A percentile compares a stretch with the other conserved stretches of the same genome.
phyloP scores from a whole-genome alignment of 2,329 filamentous ascomycete species.

The Calonectria montana region DNA sequence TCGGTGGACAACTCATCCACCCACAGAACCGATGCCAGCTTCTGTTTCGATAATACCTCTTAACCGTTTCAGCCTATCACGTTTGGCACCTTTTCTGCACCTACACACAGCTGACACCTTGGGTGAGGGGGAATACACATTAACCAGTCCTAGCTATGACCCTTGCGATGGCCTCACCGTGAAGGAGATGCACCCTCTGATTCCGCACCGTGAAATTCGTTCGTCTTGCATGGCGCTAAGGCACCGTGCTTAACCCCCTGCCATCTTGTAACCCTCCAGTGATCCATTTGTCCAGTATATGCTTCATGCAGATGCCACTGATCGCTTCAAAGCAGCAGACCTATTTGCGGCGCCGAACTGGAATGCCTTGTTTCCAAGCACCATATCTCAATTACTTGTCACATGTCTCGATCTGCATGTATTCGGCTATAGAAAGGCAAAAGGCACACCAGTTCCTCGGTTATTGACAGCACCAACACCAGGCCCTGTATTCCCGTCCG shows the following conservation, averaged over 20 bases:
- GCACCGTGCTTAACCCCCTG: neutral
- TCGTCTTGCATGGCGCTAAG: neutral
- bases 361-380: neutral
- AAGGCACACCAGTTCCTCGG: neutral
- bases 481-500: neutral
- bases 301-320: neutral
- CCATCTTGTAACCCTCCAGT: slow-evolving; percentile 2
- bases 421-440: neutral
- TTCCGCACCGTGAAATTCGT: neutral
- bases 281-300: neutral
- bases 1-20: slow-evolving; percentile 12
- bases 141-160: neutral
- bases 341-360: neutral
- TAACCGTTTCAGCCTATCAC: neutral
- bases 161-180: neutral
- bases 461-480: neutral
- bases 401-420: slow-evolving; percentile 1
- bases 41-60: neutral
- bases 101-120: neutral
- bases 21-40: neutral
- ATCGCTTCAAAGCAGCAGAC: neutral
- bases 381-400: neutral
- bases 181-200: neutral
- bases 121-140: neutral
- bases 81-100: neutral